Evolutionary conservation across 179 eudicot genomes (phyloP), one percentile per base, ranked within the genome.

Genomic region (Monotropa hypopitys): DNA sequence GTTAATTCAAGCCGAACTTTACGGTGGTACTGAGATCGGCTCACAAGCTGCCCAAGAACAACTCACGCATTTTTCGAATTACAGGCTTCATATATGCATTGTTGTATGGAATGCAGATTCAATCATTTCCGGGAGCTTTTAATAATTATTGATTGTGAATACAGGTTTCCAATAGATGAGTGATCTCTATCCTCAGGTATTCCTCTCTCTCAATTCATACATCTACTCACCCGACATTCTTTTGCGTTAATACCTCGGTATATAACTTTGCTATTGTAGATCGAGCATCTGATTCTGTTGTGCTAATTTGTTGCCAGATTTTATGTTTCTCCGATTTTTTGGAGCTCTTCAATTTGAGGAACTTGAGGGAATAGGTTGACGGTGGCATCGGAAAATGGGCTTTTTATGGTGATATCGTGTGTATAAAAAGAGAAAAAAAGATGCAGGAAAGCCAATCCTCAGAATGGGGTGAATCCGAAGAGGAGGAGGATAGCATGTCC

Each of bases 401-500:
- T 30, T 61, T 35, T 59, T 57, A 28, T 61, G 67, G 20, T 28
- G 67, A 61, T 61, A 28, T 28, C 28, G 4, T 30, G 18, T 61
- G 67, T 4, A 12, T 61, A 12, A 50, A 50, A 78, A 46, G 13
- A 70, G 65, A 43, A 69, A 57, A 43, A 65, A n/a, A 74, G 45
- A 77, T 73, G 80, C 77, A 86, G 18, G 90, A 76, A 49, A 86
- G 84, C 57, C 84, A 80, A 81, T 73, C 91, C 40, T 13, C 84
- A 9, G 85, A 68, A 23, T 78, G 71, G 51, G 81, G 82, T 8
- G 82, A 83, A 78, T 76, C 38, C 30, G 35, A 61, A 18, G 6
- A 76, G 79, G 91, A 87, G 54, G 80, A 83, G 68, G 97, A 84
- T 53, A 93, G 83, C 51, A 80, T 75, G 54, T 84, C 80, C 26